These are phyloP conservation scores for Corchorus olitorius DNA, from an alignment of 345 rosid genomes.

Conservation along the genomic window DNA sequence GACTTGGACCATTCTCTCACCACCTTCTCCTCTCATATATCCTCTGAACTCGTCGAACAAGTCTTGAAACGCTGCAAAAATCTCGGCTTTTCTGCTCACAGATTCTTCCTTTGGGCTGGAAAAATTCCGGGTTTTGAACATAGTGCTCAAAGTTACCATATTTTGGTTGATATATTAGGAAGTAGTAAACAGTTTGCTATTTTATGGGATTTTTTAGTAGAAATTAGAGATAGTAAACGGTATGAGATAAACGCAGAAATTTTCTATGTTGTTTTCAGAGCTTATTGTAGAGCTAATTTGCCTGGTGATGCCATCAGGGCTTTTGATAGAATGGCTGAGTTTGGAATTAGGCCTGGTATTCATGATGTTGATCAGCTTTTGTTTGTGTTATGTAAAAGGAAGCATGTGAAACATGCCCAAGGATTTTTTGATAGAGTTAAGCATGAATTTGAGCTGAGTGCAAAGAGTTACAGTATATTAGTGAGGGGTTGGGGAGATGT, in stretches of 20 bases:
- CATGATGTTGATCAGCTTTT: slow-evolving; percentile 71
- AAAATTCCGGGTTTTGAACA: slow-evolving; percentile 57
- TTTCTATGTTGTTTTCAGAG: slow-evolving; percentile 79
- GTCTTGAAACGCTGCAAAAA: slow-evolving; percentile 82
- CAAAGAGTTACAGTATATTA: slow-evolving; percentile 69
- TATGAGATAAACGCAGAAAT: slow-evolving; percentile 45
- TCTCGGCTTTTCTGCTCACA: slow-evolving; percentile 78
- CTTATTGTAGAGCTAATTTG: slow-evolving; percentile 68
- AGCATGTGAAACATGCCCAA: slow-evolving; percentile 63
- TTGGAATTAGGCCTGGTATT: slow-evolving; percentile 61
- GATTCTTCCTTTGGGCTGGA: slow-evolving; percentile 92
- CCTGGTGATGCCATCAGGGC: slow-evolving; percentile 77
- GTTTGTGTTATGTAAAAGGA: slow-evolving; percentile 63
- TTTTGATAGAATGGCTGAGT: slow-evolving; percentile 75
- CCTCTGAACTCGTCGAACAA: slow-evolving; percentile 67
- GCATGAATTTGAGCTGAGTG: slow-evolving; percentile 39
- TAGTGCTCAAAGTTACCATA: slow-evolving; percentile 56
- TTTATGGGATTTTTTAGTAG: slow-evolving; percentile 79
- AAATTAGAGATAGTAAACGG: slow-evolving; percentile 52
- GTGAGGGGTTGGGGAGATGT: slow-evolving; percentile 59
- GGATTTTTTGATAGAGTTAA: slow-evolving; percentile 49
- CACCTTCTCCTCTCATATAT: slow-evolving; percentile 47
- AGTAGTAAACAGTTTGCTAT: slow-evolving; percentile 65
- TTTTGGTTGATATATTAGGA: slow-evolving; percentile 74
- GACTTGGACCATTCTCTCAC: slow-evolving; percentile 64